Conservation (phyloP, 2,329 filamentous ascomycete genomes). For the Anthostomella pinea region DNA sequence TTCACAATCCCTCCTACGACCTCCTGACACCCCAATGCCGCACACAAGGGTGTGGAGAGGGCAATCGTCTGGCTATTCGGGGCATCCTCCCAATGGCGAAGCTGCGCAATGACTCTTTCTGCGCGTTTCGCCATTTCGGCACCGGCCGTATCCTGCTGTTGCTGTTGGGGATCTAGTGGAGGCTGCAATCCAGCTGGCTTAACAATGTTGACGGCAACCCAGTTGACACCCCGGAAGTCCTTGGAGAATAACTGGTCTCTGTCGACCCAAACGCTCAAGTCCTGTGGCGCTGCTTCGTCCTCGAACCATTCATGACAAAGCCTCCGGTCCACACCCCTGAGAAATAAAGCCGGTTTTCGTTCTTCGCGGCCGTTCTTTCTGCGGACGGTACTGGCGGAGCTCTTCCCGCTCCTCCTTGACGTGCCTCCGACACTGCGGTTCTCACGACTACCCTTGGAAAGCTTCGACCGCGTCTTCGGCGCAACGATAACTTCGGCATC, state of each 20-base stretch:
- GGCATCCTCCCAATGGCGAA: constrained; percentile 80
- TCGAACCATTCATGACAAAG: constrained; percentile 77
- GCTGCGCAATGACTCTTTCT: constrained; percentile 69
- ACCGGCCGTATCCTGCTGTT: constrained; percentile 64
- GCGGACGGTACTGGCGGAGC: constrained; percentile 67
- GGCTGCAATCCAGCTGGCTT: constrained; percentile 74
- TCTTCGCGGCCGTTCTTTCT: constrained; percentile 59
- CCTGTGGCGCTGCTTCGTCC: constrained; percentile 53
- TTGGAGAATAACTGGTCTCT: constrained; percentile 70
- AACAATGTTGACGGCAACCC: constrained; percentile 81
- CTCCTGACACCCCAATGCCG: constrained; percentile 65
- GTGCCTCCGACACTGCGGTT: constrained; percentile 77
- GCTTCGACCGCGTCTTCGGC: constrained; percentile 79
- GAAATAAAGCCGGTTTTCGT: constrained; percentile 66
- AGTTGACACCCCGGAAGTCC: constrained; percentile 72
- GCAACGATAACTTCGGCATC: constrained; percentile 97
- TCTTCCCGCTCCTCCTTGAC: constrained; percentile 75
- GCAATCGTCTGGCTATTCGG: constrained; percentile 78
- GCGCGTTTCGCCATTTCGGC: constrained; percentile 50
- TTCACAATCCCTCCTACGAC: constrained; percentile 85
- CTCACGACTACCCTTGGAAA: constrained; percentile 64
- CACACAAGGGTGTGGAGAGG: constrained; percentile 74
- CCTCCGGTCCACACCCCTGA: constrained; percentile 73
- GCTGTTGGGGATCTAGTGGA: constrained; percentile 65
- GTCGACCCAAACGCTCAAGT: constrained; percentile 81